Evolutionary conservation across 2,329 filamentous ascomycete species (phyloP), one percentile per base, ranked within the genome.

Genomic region (Pseudofabraea citricarpa): DNA sequence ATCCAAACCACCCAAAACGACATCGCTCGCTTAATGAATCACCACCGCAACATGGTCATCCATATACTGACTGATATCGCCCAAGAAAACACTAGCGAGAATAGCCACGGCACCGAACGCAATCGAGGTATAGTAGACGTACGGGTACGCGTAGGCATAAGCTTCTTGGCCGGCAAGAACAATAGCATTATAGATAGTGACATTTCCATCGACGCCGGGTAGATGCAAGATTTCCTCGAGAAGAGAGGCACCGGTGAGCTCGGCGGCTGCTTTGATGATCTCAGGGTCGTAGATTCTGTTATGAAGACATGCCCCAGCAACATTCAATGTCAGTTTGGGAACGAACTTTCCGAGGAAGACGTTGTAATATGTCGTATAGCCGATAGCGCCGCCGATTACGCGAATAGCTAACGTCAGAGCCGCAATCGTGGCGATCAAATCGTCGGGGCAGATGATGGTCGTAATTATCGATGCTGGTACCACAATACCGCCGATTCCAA

Each of bases 331-430:
- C 12, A 58, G 44, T 8, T 45, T 47, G 13, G 56, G 57, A 6
- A 56, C 44, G 24, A 60, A 71, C 50, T 71, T 70, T 43, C 65
- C 57, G 43, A 69, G 57, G 47, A 75, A 74, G n/a, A 77, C 65
- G 51, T 77, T 77, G 64, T 70, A 82, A 55, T 71, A 72, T 36
- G 75, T 67, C n/a, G 73, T 72, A 57, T 81, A 84, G 24, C 79
- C 82, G 46, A 86, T 74, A 10, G 75, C 73, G 22, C 82, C 82
- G 36, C 83, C 83, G 26, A 86, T 72, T 43, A 84, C 79, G 27
- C 83, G 80, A 51, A 87, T 77, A n/a, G 80, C 75, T 27, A 87
- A 73, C 0, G 83, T 85, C 18, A 87, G 67, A 5, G 83, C 81
- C 1, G 81, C 76, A 36, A 85, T 72, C 2, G 83, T 86, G 6